Conservation (phyloP, 2,329 filamentous ascomycete species). For the Trichophyton verrucosum region DNA sequence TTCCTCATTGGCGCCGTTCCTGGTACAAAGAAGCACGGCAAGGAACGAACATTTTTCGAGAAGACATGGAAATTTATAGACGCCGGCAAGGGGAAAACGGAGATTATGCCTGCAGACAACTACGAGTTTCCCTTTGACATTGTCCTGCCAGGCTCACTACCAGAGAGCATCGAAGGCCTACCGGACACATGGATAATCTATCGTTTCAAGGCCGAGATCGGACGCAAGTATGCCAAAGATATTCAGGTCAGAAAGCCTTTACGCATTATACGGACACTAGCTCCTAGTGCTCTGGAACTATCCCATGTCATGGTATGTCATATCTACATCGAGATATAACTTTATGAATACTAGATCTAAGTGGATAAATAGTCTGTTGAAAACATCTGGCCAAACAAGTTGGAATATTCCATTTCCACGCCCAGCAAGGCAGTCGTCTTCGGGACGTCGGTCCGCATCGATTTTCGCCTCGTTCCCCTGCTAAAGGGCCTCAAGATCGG, state of each 20-base stretch:
- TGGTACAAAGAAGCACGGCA: conserved; percentile 28
- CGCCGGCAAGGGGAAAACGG: conserved; percentile 35
- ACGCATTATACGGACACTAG: conserved; percentile 64
- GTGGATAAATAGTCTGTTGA: conserved; percentile 50
- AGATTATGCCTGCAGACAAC: conserved; percentile 57
- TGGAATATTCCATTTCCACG: conserved; percentile 87
- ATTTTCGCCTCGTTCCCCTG: conserved; percentile 77
- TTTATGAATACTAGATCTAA: background rate
- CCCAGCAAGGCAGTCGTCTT: conserved; percentile 92
- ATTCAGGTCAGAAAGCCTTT: conserved; percentile 67
- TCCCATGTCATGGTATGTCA: conserved; percentile 63
- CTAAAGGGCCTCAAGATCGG: conserved; percentile 79
- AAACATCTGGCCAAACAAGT: conserved; percentile 95
- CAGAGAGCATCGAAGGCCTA: conserved; percentile 86
- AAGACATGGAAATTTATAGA: conserved; percentile 61
- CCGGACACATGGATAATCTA: conserved; percentile 80
- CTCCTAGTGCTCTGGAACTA: conserved; percentile 62
- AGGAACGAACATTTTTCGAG: conserved; percentile 46
- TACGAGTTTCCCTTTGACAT: conserved; percentile 75
- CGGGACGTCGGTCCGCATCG: conserved; percentile 69
- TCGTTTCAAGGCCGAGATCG: conserved; percentile 78
- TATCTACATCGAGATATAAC: background rate
- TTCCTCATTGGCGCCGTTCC: conserved; percentile 21
- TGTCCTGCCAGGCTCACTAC: conserved; percentile 52
- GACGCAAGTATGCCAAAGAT: conserved; percentile 81